These are phyloP conservation scores for Xanthoceras sorbifolium DNA, from an alignment of 345 rosid genomes.

Conservation along the genomic window DNA sequence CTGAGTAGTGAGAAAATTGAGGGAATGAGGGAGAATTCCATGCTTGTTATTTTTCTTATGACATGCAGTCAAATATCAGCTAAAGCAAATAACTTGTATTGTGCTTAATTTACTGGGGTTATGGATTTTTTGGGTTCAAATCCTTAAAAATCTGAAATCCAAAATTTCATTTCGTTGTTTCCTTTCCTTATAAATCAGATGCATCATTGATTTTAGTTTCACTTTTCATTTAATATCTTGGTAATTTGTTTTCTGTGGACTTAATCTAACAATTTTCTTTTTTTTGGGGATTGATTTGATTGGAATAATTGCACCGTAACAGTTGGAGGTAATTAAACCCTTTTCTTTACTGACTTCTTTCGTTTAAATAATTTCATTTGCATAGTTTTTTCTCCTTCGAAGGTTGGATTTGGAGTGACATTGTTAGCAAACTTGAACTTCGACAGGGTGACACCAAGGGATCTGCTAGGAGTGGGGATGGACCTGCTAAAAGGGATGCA, in stretches of 20 bases:
- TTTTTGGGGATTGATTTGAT: slow-evolving; percentile 3
- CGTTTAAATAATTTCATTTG: not conserved
- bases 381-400: not conserved
- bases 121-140: not conserved
- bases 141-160: not conserved
- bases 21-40: not conserved
- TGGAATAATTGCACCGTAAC: slow-evolving; percentile 30
- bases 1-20: not conserved
- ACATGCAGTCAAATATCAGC: not conserved
- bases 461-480: slow-evolving; percentile 66
- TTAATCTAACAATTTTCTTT: slow-evolving; percentile 14
- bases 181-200: not conserved
- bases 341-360: not conserved
- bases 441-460: slow-evolving; percentile 75
- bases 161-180: not conserved
- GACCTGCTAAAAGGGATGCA: slow-evolving; percentile 55
- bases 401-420: slow-evolving; percentile 7
- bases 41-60: not conserved
- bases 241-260: not conserved
- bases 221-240: not conserved
- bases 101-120: not conserved
- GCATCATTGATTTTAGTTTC: not conserved
- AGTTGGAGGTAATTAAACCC: slow-evolving; percentile 68
- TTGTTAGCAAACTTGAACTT: slow-evolving; percentile 15
- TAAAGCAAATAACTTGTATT: not conserved